Percentiles rank a stretch among this genome's conserved stretches.
Evolutionary conservation across 192 early-diverging fungal genomes (phyloP).

Genomic region (Coemansia furcata): DNA sequence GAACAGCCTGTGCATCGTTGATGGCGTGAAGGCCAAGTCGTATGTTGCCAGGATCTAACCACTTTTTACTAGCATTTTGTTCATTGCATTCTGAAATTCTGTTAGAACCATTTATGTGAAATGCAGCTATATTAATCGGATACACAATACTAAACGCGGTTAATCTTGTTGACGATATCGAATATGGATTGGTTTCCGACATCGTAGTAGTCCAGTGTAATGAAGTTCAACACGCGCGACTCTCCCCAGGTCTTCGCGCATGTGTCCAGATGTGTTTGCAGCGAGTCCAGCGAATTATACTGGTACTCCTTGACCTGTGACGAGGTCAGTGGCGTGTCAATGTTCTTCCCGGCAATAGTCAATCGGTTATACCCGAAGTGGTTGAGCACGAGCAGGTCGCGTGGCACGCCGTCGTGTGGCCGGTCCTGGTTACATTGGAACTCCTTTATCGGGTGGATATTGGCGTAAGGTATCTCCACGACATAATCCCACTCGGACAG

Average conservation of each 20-base stretch:
- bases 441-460: conserved; percentile 28
- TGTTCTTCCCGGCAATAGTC: conserved; percentile 18
- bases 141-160: conserved; percentile 3
- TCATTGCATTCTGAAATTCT: neutral
- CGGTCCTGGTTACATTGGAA: conserved; percentile 48
- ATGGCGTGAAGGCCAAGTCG: conserved; percentile 61
- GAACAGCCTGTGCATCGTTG: conserved; percentile 81
- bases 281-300: conserved; percentile 34
- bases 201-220: conserved; percentile 50
- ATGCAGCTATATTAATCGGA: neutral
- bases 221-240: conserved; percentile 30
- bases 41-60: conserved; percentile 16
- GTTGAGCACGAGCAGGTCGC: conserved; percentile 46
- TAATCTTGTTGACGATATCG: conserved; percentile 31
- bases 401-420: conserved; percentile 25
- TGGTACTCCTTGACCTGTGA: conserved; percentile 16
- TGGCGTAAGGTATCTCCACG: conserved; percentile 40
- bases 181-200: conserved; percentile 31
- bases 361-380: conserved; percentile 48
- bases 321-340: conserved; percentile 28
- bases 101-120: neutral
- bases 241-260: conserved; percentile 29
- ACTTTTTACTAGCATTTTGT: neutral
- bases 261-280: conserved; percentile 22
- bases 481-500: conserved; percentile 49